These are phyloP conservation scores for Fusarium hostae DNA, from an alignment of 2,329 filamentous ascomycete species.

Conservation along the genomic window DNA sequence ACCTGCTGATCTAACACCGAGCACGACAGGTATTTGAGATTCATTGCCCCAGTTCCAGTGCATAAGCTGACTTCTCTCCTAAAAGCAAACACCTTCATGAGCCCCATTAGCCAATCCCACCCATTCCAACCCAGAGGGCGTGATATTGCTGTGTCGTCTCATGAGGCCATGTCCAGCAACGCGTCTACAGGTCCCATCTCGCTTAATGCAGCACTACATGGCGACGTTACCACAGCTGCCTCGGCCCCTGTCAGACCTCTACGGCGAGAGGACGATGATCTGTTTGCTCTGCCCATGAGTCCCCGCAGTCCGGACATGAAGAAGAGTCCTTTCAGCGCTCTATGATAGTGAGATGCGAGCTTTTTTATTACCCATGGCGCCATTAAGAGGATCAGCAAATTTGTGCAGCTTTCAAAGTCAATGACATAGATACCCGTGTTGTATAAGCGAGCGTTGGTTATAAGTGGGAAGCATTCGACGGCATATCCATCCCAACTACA, in stretches of 20 bases:
- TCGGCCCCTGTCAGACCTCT: constrained; percentile 33
- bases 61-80: constrained; percentile 23
- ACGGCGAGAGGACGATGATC: constrained; percentile 69
- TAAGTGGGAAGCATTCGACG: neutral
- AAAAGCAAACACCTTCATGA: constrained; percentile 52
- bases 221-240: constrained; percentile 29
- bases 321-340: constrained; percentile 79
- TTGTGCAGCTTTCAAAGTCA: constrained; percentile 4
- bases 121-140: constrained; percentile 47
- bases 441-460: constrained; percentile 28
- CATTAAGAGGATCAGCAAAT: neutral
- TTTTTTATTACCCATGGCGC: neutral
- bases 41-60: constrained; percentile 11
- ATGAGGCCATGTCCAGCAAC: constrained; percentile 46
- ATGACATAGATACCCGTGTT: constrained; percentile 33
- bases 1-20: constrained; percentile 69
- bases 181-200: constrained; percentile 44
- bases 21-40: constrained; percentile 58
- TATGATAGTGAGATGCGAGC: constrained; percentile 40
- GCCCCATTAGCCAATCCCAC: constrained; percentile 48
- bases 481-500: neutral
- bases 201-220: constrained; percentile 49
- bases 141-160: constrained; percentile 52
- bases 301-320: constrained; percentile 88
- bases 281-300: constrained; percentile 89